A percentile compares a stretch with the other conserved stretches of the same genome.
Conservation (phyloP, 2,329 filamentous ascomycete genomes). For the Dactylella cylindrospora region DNA sequence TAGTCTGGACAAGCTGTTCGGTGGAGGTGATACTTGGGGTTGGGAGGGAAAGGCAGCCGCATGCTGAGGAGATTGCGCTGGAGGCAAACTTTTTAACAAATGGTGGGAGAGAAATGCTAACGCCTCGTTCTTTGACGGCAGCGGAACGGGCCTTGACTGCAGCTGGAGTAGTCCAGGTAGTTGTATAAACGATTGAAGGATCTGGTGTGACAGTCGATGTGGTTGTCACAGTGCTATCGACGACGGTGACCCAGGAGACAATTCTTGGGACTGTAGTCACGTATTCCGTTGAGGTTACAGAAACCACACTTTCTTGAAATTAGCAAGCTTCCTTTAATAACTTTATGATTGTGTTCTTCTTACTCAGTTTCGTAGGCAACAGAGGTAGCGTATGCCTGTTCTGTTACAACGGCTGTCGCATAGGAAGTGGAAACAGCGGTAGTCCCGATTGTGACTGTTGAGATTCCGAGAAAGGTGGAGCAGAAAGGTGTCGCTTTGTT, state of each 20-base stretch:
- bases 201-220: constrained; percentile 6
- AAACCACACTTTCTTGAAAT: too few species aligned
- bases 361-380: constrained; percentile 4
- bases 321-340: too few species aligned
- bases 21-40: constrained; percentile 11
- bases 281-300: too few species aligned
- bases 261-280: too few species aligned
- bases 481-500: constrained; percentile 22
- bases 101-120: constrained; percentile 11
- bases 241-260: not conserved
- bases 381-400: constrained; percentile 4
- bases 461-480: constrained; percentile 16
- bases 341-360: too few species aligned
- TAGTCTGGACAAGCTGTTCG: not conserved
- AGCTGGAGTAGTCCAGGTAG: constrained; percentile 21
- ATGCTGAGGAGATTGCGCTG: constrained; percentile 14
- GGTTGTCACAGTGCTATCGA: too few species aligned
- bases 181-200: constrained; percentile 8
- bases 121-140: constrained; percentile 9
- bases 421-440: constrained; percentile 1
- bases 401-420: constrained; percentile 8
- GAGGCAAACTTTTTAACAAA: constrained; percentile 15
- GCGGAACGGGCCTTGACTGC: constrained; percentile 1
- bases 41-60: constrained; percentile 16
- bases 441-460: constrained; percentile 9